Percentiles rank a stretch among this genome's conserved stretches.
These are phyloP conservation scores for Akanthomyces uredinophilus DNA, from an alignment of 2,329 filamentous ascomycete genomes.

Conservation along the genomic window DNA sequence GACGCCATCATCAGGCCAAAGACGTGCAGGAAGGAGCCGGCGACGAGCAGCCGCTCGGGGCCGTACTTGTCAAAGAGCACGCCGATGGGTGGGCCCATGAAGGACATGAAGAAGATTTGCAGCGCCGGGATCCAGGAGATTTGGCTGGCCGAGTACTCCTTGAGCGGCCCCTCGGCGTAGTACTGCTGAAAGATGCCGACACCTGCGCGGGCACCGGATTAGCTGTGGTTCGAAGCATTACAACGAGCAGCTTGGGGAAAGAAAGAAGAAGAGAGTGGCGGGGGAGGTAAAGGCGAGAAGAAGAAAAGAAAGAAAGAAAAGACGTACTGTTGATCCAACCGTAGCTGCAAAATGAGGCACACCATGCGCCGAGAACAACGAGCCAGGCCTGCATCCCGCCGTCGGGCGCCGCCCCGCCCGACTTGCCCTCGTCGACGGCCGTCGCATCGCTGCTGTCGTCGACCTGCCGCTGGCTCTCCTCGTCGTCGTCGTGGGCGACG, in stretches of 20 bases:
- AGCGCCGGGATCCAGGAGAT: slow-evolving; percentile 53
- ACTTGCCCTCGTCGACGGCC: not conserved
- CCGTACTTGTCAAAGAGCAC: slow-evolving; percentile 56
- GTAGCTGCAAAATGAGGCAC: slow-evolving; percentile 29
- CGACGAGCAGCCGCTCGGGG: slow-evolving; percentile 45
- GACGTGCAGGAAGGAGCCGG: slow-evolving; percentile 47
- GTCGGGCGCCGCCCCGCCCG: slow-evolving; percentile 2
- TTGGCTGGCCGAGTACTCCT: slow-evolving; percentile 41
- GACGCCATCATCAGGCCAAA: slow-evolving; percentile 56
- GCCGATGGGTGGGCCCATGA: slow-evolving; percentile 51
- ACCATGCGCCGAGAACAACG: slow-evolving; percentile 29
- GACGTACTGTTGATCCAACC: slow-evolving; percentile 28
- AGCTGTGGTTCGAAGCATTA: not conserved
- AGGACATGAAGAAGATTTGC: slow-evolving; percentile 44
- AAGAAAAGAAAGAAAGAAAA: not conserved
- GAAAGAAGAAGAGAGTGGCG: not conserved
- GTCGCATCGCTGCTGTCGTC: slow-evolving; percentile 11
- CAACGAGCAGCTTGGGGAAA: not conserved
- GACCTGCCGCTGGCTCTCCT: slow-evolving; percentile 6
- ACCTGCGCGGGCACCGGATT: slow-evolving; percentile 16
- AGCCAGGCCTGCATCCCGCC: slow-evolving; percentile 22
- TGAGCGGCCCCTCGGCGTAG: slow-evolving; percentile 42
- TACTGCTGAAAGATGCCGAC: slow-evolving; percentile 50
- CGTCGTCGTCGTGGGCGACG: slow-evolving; percentile 3
- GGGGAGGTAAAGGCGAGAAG: too few relatives aligned